phyloP scores from a whole-genome alignment of 1,139 yeast genomes.

The Wickerhamomyces sp. region DNA sequence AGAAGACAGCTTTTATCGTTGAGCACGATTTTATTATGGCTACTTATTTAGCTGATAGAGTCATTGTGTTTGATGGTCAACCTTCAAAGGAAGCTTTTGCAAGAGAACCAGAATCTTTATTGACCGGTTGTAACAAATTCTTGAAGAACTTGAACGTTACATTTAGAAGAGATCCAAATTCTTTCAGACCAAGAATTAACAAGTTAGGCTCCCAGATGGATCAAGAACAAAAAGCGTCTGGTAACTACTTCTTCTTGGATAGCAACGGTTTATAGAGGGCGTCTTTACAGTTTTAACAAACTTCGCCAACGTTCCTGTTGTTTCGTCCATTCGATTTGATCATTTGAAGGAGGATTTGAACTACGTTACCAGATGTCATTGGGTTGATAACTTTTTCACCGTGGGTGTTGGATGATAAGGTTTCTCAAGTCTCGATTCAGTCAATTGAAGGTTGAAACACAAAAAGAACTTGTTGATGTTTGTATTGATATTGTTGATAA shows the following conservation, averaged over 20 bases:
- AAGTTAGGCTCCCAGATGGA: conserved; percentile 98
- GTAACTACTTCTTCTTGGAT: conserved; percentile 95
- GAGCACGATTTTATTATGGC: conserved; percentile 99
- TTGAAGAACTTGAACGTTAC: conserved; percentile 96
- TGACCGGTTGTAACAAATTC: conserved; percentile 96
- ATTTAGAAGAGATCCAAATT: conserved; percentile 97
- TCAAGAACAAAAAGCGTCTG: conserved; percentile 86
- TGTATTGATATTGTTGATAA: no score
- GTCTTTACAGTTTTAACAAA: no score
- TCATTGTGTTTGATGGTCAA: conserved; percentile 93
- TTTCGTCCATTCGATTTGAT: no score
- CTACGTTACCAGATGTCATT: not conserved
- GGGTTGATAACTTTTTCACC: not conserved
- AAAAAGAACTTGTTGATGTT: no score
- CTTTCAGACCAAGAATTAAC: conserved; percentile 97
- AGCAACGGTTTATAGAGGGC: conserved; percentile 39
- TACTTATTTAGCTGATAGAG: conserved; percentile 96
- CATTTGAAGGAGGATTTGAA: no score
- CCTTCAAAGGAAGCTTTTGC: conserved; percentile 86
- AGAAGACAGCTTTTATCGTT: conserved; percentile 95
- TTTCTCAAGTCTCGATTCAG: no score
- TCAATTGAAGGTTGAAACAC: no score
- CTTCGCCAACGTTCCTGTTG: no score
- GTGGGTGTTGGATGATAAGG: no score
- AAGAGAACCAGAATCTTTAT: conserved; percentile 81